Evolutionary conservation across 2,329 filamentous ascomycete genomes (phyloP).

Genomic region (Arthrinium phaeospermum): DNA sequence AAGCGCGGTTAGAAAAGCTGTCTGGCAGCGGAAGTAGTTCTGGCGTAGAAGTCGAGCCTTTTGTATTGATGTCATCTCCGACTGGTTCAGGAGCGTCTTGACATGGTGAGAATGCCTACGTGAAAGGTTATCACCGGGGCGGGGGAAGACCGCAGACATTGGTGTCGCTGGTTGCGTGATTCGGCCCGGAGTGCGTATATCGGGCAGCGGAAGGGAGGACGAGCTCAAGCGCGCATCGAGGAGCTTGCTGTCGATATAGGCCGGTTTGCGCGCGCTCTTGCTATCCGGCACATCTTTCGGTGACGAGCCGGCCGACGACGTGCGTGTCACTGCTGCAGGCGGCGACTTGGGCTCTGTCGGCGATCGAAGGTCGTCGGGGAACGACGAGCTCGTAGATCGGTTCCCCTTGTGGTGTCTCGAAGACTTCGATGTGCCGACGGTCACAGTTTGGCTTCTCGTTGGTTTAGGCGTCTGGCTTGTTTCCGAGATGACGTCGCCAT

Average conservation of each 20-base stretch:
- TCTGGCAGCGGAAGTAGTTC: constrained; percentile 84
- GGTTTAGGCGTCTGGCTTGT: constrained; percentile 56
- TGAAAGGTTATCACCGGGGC: constrained; percentile 54
- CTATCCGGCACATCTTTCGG: background rate
- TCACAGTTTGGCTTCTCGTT: constrained; percentile 72
- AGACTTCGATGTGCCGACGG: constrained; percentile 52
- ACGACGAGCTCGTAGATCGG: constrained; percentile 42
- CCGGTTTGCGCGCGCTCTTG: constrained; percentile 45
- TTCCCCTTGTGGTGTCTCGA: constrained; percentile 54
- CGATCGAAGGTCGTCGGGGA: constrained; percentile 20
- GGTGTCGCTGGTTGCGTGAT: constrained; percentile 63
- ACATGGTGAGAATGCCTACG: constrained; percentile 67
- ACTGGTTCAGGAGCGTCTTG: constrained; percentile 62
- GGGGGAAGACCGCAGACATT: constrained; percentile 58
- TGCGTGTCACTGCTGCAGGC: constrained; percentile 17
- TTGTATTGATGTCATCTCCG: constrained; percentile 67
- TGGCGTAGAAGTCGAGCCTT: constrained; percentile 76
- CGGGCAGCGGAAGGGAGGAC: constrained; percentile 69
- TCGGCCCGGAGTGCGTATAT: constrained; percentile 58
- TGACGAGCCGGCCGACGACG: constrained; percentile 5
- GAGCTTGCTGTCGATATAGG: constrained; percentile 57
- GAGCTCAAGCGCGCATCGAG: constrained; percentile 70
- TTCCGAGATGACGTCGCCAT: constrained; percentile 67
- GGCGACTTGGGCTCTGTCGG: constrained; percentile 22
- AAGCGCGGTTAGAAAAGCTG: constrained; percentile 78